Conservation (phyloP, 495 filamentous ascomycete genomes). For the Pyrenopolyporus hunteri region DNA sequence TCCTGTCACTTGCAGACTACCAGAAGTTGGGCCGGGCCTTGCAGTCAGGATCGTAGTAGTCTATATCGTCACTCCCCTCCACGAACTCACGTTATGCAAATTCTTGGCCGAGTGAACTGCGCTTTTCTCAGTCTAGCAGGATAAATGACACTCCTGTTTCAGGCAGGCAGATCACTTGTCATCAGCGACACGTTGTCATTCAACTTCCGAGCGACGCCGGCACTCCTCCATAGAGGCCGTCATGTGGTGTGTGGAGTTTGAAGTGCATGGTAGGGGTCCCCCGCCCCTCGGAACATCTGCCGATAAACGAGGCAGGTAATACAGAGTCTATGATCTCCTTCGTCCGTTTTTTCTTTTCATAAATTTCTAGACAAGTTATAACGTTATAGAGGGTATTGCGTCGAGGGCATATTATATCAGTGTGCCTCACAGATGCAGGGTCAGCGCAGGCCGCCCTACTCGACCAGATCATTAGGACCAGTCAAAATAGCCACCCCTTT, state of each 20-base stretch:
- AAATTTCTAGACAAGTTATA: slow-evolving; percentile 4
- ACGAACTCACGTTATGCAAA: slow-evolving; percentile 25
- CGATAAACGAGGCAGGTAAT: slow-evolving; percentile 31
- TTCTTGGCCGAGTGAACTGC: slow-evolving; percentile 8
- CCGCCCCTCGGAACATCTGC: slow-evolving; percentile 39
- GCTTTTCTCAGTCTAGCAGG: slow-evolving; percentile 31
- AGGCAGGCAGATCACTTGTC: slow-evolving; percentile 33
- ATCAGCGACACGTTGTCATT: slow-evolving; percentile 35
- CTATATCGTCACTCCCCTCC: slow-evolving; percentile 41
- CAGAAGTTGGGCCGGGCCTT: slow-evolving; percentile 26
- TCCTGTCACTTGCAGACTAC: slow-evolving; percentile 30
- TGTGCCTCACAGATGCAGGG: slow-evolving; percentile 33
- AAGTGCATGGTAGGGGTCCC: slow-evolving; percentile 27
- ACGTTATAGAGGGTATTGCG: slow-evolving; percentile 1
- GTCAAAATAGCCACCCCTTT: slow-evolving; percentile 34
- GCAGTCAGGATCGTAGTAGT: slow-evolving; percentile 20
- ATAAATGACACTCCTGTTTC: slow-evolving; percentile 30
- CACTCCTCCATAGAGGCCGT: slow-evolving; percentile 24
- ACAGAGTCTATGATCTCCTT: slow-evolving; percentile 11
- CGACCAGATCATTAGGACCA: slow-evolving; percentile 37
- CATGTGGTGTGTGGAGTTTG: slow-evolving; percentile 37
- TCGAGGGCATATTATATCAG: slow-evolving; percentile 23
- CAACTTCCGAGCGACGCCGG: slow-evolving; percentile 31
- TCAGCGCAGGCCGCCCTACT: slow-evolving; percentile 37
- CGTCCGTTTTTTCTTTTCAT: slow-evolving; percentile 4